Evolutionary conservation across 768 basidiomycete genomes (phyloP), one percentile per base, ranked within the genome.

Genomic region (Collybiopsis luxurians): DNA sequence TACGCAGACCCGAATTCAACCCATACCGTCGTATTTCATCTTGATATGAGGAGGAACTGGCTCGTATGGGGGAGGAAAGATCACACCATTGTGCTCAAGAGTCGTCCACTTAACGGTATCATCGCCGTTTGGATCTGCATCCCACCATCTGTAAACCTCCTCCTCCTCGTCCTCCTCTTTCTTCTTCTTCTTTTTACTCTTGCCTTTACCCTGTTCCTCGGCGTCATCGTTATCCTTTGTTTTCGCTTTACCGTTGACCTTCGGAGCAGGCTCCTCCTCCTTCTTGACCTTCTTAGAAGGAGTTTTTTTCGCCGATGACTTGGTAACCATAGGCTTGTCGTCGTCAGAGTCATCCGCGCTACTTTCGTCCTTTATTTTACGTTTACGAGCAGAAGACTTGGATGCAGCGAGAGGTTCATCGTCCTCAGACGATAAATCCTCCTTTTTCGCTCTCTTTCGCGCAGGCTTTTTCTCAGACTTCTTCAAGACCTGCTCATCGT

Each of bases 1-100:
- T 28, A 28, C 10, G 19, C 21, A 28, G 17, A n/a, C 1, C n/a
- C 3, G 46, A 47, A 55, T 58, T 52, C 63, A 40, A 19, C 59
- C 70, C 81, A 55, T 68, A 94, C 96, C 95, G 62, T 95, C 83
- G 69, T 99, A 99, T 66, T 86, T 88, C 93, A 99, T 92, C 79
- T 91, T 96, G 69, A 97, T 84, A 66, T 84, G 65, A 7, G 77
- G 71, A 1, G 97, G 94, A 53, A 97, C 75, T 7, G 89, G 81
- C 64, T 92, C 87, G 69, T 99, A 99, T 2, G 95, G 88, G 48
- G 93, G 93, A 59, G 97, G 97, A 73, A 99, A 99, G 60, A 95
- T 81, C 38, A 99, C 95, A 49, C 95, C 97, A 62, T 82, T 85
- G 73, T 99, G 97, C 66, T 93, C 89, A 51, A 99, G 81, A n/a